Evolutionary conservation across 495 filamentous ascomycete genomes (phyloP), one percentile per base, ranked within the genome.

Genomic region (Apiosordaria backusii): DNA sequence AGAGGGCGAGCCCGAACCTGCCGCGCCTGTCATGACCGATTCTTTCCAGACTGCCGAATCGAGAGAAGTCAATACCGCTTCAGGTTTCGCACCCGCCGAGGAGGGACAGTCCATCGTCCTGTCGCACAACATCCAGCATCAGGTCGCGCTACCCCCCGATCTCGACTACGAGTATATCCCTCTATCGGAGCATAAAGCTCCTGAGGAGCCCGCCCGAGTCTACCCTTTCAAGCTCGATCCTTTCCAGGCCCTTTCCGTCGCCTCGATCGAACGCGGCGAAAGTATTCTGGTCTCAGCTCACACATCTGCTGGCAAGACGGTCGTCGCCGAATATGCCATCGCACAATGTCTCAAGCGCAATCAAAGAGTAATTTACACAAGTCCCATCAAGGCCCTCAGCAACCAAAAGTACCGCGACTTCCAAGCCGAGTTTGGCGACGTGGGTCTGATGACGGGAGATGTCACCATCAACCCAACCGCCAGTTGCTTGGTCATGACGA

Each of bases 341-440:
- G 95, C 95, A 52, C 95, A 99, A 73, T 93, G 96, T 78, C 85
- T 99, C 79, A 93, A 96, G 80, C 87, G 90, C 76, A 97, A 97
- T 79, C 95, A 99, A 80, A 87, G 95, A 74, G 95, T 99, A 66
- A 98, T 99, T 75, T 99, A 99, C 80, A 99, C 95, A 1, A 97
- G 94, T 83, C 95, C 95, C 1, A 98, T 99, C 81, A 99, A 99
- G 77, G 95, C 95, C 23, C 82, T 99, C 74, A 97, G 93, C 75
- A 99, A 99, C 74, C 95, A 99, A 76, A 99, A 99, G 71, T 99
- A 96, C 76, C 84, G 95, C 81, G 95, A 99, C 76, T 99, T 99
- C 77, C 85, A 86, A 50, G 92, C 90, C 40, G 93, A 97, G 62
- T 99, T 99, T 79, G 93, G 93, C 52, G 95, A 99, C 76, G 95